These are phyloP conservation scores for Phytophthora europaea DNA, from an alignment of 352 stramenopile species.

Conservation along the genomic window DNA sequence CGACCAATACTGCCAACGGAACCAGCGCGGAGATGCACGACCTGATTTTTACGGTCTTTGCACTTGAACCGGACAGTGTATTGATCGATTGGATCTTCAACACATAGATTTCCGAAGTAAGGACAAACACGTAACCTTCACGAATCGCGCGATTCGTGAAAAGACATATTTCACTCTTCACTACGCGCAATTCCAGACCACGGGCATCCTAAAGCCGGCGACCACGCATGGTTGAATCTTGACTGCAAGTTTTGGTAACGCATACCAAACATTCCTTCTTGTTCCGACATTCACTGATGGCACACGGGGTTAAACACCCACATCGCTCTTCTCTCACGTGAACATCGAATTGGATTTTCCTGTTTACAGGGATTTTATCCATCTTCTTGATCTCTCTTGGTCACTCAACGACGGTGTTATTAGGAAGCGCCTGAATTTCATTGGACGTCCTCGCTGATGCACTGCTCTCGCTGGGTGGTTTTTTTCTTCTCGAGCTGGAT, in stretches of 20 bases:
- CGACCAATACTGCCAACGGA: background rate
- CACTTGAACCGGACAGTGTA: background rate
- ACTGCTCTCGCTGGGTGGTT: too few species aligned
- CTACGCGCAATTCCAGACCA: background rate
- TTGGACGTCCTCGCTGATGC: too few species aligned
- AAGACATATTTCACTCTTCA: background rate
- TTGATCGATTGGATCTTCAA: background rate
- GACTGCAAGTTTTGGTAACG: background rate
- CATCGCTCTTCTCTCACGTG: background rate
- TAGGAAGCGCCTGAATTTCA: too few species aligned
- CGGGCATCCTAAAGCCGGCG: background rate
- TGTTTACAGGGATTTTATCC: background rate
- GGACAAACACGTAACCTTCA: background rate
- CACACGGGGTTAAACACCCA: background rate
- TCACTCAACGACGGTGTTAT: too few species aligned
- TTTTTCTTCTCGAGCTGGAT: too few species aligned
- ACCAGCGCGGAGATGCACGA: background rate
- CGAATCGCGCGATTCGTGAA: background rate
- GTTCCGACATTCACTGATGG: background rate
- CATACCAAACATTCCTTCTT: background rate
- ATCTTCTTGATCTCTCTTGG: too few species aligned
- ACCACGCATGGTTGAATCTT: background rate
- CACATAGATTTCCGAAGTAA: background rate
- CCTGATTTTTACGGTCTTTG: background rate
- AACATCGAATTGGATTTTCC: background rate